phyloP scores from a whole-genome alignment of 192 early-diverging fungal species.

The Entomortierella lignicola region DNA sequence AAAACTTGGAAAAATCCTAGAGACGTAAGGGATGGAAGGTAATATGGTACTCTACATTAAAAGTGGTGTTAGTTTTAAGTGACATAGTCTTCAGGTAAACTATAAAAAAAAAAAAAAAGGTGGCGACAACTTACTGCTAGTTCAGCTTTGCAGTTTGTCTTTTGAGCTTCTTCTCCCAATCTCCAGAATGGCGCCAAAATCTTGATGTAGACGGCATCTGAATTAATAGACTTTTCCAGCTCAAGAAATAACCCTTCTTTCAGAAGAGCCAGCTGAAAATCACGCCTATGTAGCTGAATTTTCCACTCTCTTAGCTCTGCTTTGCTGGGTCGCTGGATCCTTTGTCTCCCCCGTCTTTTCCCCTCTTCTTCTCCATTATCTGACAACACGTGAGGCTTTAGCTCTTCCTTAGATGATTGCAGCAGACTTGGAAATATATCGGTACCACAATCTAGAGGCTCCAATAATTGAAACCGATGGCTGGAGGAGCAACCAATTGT shows the following conservation, averaged over 20 bases:
- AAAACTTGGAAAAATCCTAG: slow-evolving; percentile 33
- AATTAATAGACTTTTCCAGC: slow-evolving; percentile 35
- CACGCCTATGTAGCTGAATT: slow-evolving; percentile 24
- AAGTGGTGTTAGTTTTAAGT: too few relatives aligned
- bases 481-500: neutral
- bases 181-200: slow-evolving; percentile 51
- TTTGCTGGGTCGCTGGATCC: too few relatives aligned
- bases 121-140: slow-evolving; percentile 21
- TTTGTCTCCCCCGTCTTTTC: slow-evolving; percentile 23
- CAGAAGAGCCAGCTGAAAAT: slow-evolving; percentile 38
- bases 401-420: too few relatives aligned
- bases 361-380: neutral
- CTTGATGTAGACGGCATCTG: slow-evolving; percentile 44
- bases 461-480: slow-evolving; percentile 3
- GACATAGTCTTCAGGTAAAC: neutral
- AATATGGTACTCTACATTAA: slow-evolving; percentile 33
- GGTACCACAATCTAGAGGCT: slow-evolving; percentile 30
- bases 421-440: slow-evolving; percentile 29
- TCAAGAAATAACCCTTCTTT: slow-evolving; percentile 45
- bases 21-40: slow-evolving; percentile 34
- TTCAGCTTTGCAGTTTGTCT: slow-evolving; percentile 38
- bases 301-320: slow-evolving; percentile 34
- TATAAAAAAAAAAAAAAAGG: too few relatives aligned
- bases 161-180: slow-evolving; percentile 38
- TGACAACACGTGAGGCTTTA: too few relatives aligned